Percentiles rank a stretch among this genome's conserved stretches.
phyloP scores from a whole-genome alignment of 2,329 filamentous ascomycete genomes.

The Xylariales sp. region DNA sequence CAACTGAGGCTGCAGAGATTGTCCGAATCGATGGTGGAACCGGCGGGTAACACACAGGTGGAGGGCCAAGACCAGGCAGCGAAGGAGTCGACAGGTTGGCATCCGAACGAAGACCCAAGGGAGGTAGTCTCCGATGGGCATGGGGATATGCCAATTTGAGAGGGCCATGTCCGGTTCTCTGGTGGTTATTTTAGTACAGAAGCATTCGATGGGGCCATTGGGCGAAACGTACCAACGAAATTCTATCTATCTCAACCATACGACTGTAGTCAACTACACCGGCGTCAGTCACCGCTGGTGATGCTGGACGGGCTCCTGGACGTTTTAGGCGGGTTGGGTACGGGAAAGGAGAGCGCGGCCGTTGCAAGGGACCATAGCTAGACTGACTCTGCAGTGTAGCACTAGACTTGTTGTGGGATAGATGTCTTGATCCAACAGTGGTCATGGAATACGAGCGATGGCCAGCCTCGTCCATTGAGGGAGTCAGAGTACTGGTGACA shows the following conservation, averaged over 20 bases:
- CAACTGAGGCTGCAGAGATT: slow-evolving; percentile 31
- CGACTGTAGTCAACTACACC: slow-evolving; percentile 44
- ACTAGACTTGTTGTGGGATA: slow-evolving; percentile 44
- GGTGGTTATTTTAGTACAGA: slow-evolving; percentile 3
- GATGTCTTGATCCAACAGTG: slow-evolving; percentile 40
- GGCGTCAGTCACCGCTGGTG: slow-evolving; percentile 44
- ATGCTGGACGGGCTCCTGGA: slow-evolving; percentile 45
- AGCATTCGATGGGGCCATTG: background rate
- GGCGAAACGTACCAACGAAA: slow-evolving; percentile 36
- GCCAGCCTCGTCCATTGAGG: slow-evolving; percentile 36
- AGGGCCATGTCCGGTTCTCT: slow-evolving; percentile 42
- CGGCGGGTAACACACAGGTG: slow-evolving; percentile 16
- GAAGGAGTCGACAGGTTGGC: slow-evolving; percentile 37
- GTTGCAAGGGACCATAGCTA: slow-evolving; percentile 38
- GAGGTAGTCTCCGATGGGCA: slow-evolving; percentile 31
- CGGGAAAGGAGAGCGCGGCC: slow-evolving; percentile 55
- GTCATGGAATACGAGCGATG: slow-evolving; percentile 53
- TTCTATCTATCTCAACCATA: slow-evolving; percentile 45
- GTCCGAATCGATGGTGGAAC: slow-evolving; percentile 21
- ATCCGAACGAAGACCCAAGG: slow-evolving; percentile 35
- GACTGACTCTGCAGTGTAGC: slow-evolving; percentile 43
- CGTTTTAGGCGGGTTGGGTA: slow-evolving; percentile 54
- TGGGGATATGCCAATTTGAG: slow-evolving; percentile 34
- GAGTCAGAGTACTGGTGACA: slow-evolving; percentile 36
- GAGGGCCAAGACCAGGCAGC: slow-evolving; percentile 23